Percentiles rank a stretch among this genome's conserved stretches.
Evolutionary conservation across 2,329 filamentous ascomycete genomes (phyloP).

Genomic region (Cladosporium sp.): DNA sequence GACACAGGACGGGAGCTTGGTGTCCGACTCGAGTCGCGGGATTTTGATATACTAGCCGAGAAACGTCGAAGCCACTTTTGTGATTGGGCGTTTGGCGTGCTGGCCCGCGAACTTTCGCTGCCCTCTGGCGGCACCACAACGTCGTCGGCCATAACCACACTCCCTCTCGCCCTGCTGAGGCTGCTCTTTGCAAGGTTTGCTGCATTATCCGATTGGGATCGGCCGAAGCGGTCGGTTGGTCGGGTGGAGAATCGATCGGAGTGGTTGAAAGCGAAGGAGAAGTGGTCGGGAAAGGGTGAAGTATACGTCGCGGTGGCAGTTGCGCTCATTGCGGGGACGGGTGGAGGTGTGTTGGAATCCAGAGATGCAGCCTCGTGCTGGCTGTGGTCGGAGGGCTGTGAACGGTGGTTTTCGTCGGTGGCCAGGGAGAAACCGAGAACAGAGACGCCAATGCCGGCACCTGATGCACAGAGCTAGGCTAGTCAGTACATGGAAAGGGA

Average conservation of each 20-base stretch:
- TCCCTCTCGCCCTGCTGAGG: constrained; percentile 15
- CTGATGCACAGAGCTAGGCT: constrained; percentile 62
- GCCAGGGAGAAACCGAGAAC: constrained; percentile 51
- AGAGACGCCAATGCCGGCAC: constrained; percentile 62
- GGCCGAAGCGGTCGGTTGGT: constrained; percentile 13
- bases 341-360: constrained; percentile 13
- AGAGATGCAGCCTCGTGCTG: constrained; percentile 41
- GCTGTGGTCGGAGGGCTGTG: constrained; percentile 33
- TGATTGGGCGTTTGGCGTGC: constrained; percentile 26
- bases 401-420: constrained; percentile 24
- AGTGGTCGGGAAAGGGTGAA: constrained; percentile 19
- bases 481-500: constrained; percentile 9
- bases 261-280: constrained; percentile 25
- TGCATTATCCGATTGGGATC: constrained; percentile 21
- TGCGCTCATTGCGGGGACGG: constrained; percentile 30
- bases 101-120: constrained; percentile 20
- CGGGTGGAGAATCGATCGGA: constrained; percentile 18
- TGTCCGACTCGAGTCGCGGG: constrained; percentile 41
- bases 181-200: constrained; percentile 17
- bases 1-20: constrained; percentile 68
- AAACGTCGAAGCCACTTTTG: constrained; percentile 67
- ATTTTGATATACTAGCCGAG: constrained; percentile 48
- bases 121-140: constrained; percentile 19
- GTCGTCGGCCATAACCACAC: constrained; percentile 12
- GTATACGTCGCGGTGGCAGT: constrained; percentile 28